phyloP scores from a whole-genome alignment of 1,284 basidiomycete genomes.

The Termitomyces sp. region DNA sequence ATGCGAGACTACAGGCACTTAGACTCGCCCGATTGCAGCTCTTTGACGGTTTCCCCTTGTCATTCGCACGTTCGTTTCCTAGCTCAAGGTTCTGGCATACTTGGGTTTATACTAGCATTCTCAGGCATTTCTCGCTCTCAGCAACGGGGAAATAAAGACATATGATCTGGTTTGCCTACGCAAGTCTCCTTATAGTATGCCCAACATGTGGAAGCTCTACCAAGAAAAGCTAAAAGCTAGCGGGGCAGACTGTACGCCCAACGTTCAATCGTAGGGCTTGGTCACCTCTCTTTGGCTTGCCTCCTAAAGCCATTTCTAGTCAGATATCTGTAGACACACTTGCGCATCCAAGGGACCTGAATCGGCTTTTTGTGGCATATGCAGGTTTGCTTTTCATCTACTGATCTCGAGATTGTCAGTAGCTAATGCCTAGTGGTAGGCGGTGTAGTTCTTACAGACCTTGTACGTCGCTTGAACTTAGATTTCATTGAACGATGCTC shows the following conservation, averaged over 20 bases:
- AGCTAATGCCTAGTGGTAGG: constrained; percentile 36
- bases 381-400: constrained; percentile 46
- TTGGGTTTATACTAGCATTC: constrained; percentile 8
- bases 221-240: constrained; percentile 61
- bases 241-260: constrained; percentile 42
- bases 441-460: constrained; percentile 69
- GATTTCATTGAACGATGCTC: not conserved
- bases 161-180: constrained; percentile 67
- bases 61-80: constrained; percentile 66
- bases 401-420: not conserved
- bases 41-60: constrained; percentile 56
- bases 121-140: constrained; percentile 57
- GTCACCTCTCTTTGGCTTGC: not conserved
- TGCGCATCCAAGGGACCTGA: constrained; percentile 78
- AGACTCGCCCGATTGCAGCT: constrained; percentile 6
- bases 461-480: constrained; percentile 41
- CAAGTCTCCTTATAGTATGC: constrained; percentile 61
- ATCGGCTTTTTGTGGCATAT: constrained; percentile 78
- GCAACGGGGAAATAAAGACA: constrained; percentile 57
- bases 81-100: constrained; percentile 10
- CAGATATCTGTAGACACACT: constrained; percentile 54
- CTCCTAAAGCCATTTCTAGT: constrained; percentile 25
- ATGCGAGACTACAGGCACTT: not conserved
- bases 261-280: constrained; percentile 40
- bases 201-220: constrained; percentile 73